phyloP scores from a whole-genome alignment of 768 basidiomycete genomes.

The Multifurca ochricompacta region DNA sequence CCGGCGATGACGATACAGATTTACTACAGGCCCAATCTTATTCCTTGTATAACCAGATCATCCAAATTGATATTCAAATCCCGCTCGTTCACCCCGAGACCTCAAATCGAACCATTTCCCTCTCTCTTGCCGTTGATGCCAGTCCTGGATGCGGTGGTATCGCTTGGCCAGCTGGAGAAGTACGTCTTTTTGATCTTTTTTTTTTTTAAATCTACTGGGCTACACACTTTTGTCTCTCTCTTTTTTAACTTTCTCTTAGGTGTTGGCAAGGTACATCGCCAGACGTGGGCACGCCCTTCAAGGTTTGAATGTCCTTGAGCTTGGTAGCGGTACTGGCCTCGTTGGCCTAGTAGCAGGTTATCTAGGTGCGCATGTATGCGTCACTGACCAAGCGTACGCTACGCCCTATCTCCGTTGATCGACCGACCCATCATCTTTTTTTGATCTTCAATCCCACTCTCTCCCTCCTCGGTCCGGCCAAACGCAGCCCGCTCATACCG shows the following conservation, averaged over 20 bases:
- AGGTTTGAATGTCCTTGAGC: conserved; percentile 61
- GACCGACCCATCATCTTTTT: neutral
- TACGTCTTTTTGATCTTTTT: too few relatives aligned
- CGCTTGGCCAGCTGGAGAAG: conserved; percentile 90
- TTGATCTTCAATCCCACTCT: neutral
- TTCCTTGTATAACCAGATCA: conserved; percentile 40
- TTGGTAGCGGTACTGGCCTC: conserved; percentile 88
- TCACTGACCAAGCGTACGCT: conserved; percentile 89
- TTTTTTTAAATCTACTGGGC: too few relatives aligned
- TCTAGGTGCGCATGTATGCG: conserved; percentile 58
- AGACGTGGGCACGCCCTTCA: conserved; percentile 45
- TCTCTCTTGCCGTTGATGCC: conserved; percentile 63
- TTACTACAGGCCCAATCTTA: conserved; percentile 48
- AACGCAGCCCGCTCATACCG: conserved; percentile 56
- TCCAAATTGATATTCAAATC: conserved; percentile 35
- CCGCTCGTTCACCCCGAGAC: conserved; percentile 10
- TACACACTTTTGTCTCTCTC: too few relatives aligned
- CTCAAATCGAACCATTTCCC: conserved; percentile 26
- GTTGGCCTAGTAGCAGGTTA: conserved; percentile 80
- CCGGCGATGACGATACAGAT: conserved; percentile 24
- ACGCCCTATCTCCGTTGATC: neutral
- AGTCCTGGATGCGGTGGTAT: conserved; percentile 87
- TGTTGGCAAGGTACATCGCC: conserved; percentile 69
- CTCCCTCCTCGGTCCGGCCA: neutral
- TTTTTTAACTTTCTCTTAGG: too few relatives aligned